Percentiles rank a stretch among this genome's conserved stretches.
phyloP scores from a whole-genome alignment of 2,329 filamentous ascomycete genomes.

The Claviceps arundinis region DNA sequence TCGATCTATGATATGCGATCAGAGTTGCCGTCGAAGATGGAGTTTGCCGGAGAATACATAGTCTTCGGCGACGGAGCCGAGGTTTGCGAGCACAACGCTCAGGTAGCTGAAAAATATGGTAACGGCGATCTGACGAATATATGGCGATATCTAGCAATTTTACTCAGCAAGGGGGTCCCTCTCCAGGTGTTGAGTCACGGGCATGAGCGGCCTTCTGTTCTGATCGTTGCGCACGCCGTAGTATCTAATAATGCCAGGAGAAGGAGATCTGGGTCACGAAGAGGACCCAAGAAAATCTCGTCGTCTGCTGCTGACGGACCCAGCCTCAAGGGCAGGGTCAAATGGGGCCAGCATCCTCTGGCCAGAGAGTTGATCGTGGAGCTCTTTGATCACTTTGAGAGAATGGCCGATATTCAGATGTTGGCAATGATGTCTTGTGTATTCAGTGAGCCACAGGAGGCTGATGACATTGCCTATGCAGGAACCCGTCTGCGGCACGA shows the following conservation, averaged over 20 bases:
- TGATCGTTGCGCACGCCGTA: slow-evolving; percentile 55
- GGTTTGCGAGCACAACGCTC: slow-evolving; percentile 74
- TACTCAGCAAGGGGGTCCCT: slow-evolving; percentile 66
- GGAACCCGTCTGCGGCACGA: slow-evolving; percentile 43
- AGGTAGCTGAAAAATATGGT: slow-evolving; percentile 58
- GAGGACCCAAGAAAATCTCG: neutral
- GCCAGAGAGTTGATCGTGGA: slow-evolving; percentile 47
- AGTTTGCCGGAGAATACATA: slow-evolving; percentile 65
- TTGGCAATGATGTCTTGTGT: slow-evolving; percentile 58
- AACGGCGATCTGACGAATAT: slow-evolving; percentile 61
- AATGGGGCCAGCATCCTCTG: slow-evolving; percentile 55
- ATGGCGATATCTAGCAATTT: slow-evolving; percentile 68
- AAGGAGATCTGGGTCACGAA: neutral
- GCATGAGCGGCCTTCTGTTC: slow-evolving; percentile 43
- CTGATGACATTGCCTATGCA: slow-evolving; percentile 43
- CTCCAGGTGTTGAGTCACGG: slow-evolving; percentile 47
- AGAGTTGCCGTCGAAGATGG: slow-evolving; percentile 64
- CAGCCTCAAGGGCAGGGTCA: slow-evolving; percentile 43
- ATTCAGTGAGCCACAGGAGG: slow-evolving; percentile 46
- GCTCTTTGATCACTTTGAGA: slow-evolving; percentile 52
- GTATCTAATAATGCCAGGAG: slow-evolving; percentile 27
- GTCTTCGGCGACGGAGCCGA: slow-evolving; percentile 74
- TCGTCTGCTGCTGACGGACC: slow-evolving; percentile 8
- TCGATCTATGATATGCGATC: slow-evolving; percentile 58
- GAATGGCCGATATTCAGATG: slow-evolving; percentile 53